Evolutionary conservation across 352 stramenopile species (phyloP).

Genomic region (Pythium monospermum): DNA sequence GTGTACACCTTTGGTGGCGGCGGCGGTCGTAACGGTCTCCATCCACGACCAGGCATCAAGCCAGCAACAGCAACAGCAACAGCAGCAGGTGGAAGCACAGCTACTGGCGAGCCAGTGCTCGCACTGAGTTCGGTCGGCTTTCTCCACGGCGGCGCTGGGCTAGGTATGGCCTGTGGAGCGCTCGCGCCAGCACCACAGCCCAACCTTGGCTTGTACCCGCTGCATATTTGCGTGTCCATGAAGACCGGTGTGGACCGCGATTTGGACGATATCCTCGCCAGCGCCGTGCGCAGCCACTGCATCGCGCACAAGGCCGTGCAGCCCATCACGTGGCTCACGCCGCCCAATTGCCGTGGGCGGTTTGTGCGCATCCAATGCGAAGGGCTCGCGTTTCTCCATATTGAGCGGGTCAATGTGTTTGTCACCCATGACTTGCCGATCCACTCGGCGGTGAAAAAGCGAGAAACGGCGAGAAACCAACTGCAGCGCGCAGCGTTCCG

Average conservation of each 20-base stretch:
- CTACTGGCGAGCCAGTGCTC: too few relatives aligned
- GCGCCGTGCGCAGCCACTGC: conserved; percentile 38
- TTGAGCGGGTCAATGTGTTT: conserved; percentile 55
- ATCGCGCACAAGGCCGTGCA: conserved; percentile 23
- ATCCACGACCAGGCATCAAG: conserved; percentile 9
- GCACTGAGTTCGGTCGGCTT: conserved; percentile 13
- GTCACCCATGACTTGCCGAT: conserved; percentile 26
- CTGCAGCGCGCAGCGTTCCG: conserved; percentile 54
- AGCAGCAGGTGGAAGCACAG: too few relatives aligned
- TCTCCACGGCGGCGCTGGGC: conserved; percentile 8
- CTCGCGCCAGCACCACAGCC: conserved; percentile 10
- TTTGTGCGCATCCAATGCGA: conserved; percentile 62
- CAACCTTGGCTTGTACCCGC: conserved; percentile 30
- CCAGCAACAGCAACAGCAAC: too few relatives aligned
- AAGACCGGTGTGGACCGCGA: conserved; percentile 53
- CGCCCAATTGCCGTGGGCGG: conserved; percentile 43
- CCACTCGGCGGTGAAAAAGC: conserved; percentile 6
- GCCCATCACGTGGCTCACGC: conserved; percentile 40
- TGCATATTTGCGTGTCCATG: conserved; percentile 60
- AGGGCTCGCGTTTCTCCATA: conserved; percentile 40
- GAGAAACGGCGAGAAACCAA: conserved; percentile 10
- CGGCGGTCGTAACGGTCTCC: neutral
- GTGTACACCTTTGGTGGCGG: conserved; percentile 1
- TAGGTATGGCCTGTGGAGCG: conserved; percentile 1
- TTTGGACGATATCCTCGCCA: conserved; percentile 50